phyloP scores from a whole-genome alignment of 345 rosid genomes.

The Pistacia vera region DNA sequence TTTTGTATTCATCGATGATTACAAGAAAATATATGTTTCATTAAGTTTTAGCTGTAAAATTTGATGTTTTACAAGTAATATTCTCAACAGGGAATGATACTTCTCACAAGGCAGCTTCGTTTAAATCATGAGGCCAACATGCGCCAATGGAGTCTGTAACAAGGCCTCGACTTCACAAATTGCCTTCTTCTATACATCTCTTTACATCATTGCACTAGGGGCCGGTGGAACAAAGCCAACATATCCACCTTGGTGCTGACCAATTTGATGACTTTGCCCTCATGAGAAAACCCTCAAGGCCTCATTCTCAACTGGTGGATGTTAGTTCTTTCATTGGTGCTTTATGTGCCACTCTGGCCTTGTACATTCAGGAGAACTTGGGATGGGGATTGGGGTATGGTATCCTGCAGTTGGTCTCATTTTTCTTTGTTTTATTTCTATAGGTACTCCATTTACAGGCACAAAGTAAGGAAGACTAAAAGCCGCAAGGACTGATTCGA shows the following conservation, averaged over 20 bases:
- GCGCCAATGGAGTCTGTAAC: constrained; percentile 66
- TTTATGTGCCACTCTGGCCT: constrained; percentile 76
- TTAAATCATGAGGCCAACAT: constrained; percentile 66
- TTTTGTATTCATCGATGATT: constrained; percentile 13
- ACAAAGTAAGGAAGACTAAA: constrained; percentile 57
- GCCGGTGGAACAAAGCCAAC: constrained; percentile 96
- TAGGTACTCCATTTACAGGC: constrained; percentile 87
- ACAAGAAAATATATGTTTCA: background rate
- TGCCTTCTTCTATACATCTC: constrained; percentile 69
- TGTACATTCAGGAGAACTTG: constrained; percentile 85
- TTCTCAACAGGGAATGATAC: constrained; percentile 73
- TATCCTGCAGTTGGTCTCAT: constrained; percentile 69
- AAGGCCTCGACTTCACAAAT: constrained; percentile 70
- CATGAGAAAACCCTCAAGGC: constrained; percentile 65
- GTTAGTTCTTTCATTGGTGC: constrained; percentile 89
- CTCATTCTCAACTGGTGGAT: constrained; percentile 98
- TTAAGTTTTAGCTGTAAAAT: too few species aligned
- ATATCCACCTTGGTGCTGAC: constrained; percentile 97
- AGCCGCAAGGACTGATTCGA: constrained; percentile 60
- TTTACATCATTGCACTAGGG: constrained; percentile 78
- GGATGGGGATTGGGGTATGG: constrained; percentile 95
- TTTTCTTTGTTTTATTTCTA: constrained; percentile 74
- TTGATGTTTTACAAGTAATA: background rate
- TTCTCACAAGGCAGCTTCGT: constrained; percentile 74
- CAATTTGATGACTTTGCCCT: constrained; percentile 74